Conservation (phyloP, 192 early-diverging fungal genomes). For the Coemansia sp. region DNA sequence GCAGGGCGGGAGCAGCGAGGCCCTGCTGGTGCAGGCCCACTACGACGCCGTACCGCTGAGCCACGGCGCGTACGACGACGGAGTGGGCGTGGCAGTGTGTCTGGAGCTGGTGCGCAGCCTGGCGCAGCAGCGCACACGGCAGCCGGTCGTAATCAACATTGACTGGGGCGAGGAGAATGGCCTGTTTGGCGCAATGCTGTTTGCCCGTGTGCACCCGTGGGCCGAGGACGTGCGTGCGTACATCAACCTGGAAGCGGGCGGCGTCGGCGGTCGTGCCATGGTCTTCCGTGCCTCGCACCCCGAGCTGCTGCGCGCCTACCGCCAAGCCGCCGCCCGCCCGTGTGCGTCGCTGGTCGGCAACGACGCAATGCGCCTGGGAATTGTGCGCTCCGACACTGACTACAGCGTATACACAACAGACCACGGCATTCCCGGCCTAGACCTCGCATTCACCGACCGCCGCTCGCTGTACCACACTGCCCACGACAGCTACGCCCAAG, state of each 20-base stretch:
- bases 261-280: slow-evolving; percentile 62
- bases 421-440: slow-evolving; percentile 58
- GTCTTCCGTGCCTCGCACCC: slow-evolving; percentile 58
- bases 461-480: slow-evolving; percentile 62
- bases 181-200: slow-evolving; percentile 55
- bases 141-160: slow-evolving; percentile 64
- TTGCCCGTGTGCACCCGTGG: slow-evolving; percentile 63
- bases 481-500: slow-evolving; percentile 52
- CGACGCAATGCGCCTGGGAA: slow-evolving; percentile 53
- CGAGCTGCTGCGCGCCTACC: slow-evolving; percentile 29
- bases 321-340: slow-evolving; percentile 34
- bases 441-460: slow-evolving; percentile 60
- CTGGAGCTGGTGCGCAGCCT: slow-evolving; percentile 62
- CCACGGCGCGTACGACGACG: slow-evolving; percentile 66
- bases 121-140: slow-evolving; percentile 51
- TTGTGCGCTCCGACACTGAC: slow-evolving; percentile 62
- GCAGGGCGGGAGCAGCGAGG: slow-evolving; percentile 38
- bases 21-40: slow-evolving; percentile 63
- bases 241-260: slow-evolving; percentile 67
- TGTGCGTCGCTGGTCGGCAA: slow-evolving; percentile 62
- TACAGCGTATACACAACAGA: slow-evolving; percentile 55
- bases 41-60: slow-evolving; percentile 65
- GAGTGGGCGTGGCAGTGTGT: slow-evolving; percentile 58
- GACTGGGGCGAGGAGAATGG: slow-evolving; percentile 69
- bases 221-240: slow-evolving; percentile 56